Evolutionary conservation across 495 filamentous ascomycete species (phyloP).

Genomic region (Hyaloscypha hepaticicola): DNA sequence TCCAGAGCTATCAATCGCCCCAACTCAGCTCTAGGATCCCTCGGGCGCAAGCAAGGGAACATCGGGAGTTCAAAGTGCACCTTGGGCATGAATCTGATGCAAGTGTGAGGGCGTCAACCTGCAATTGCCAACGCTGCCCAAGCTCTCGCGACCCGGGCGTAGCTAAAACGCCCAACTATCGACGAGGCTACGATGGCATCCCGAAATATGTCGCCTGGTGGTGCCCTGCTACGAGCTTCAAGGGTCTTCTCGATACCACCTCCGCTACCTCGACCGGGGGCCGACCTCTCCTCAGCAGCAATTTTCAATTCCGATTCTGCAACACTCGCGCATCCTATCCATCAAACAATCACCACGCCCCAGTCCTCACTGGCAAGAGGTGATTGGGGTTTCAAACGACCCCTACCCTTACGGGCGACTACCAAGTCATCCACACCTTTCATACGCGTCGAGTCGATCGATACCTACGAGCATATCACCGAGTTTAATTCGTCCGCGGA

Average conservation of each 20-base stretch:
- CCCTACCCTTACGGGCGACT: conserved; percentile 73
- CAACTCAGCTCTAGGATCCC: neutral
- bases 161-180: conserved; percentile 1
- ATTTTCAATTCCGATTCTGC: conserved; percentile 59
- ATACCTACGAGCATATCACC: conserved; percentile 89
- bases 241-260: conserved; percentile 57
- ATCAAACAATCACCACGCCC: conserved; percentile 82
- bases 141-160: neutral
- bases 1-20: conserved; percentile 17
- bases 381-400: conserved; percentile 93
- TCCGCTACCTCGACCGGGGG: conserved; percentile 45
- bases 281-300: conserved; percentile 37
- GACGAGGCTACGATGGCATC: conserved; percentile 25
- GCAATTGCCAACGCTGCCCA: neutral
- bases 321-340: conserved; percentile 75
- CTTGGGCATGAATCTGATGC: conserved; percentile 9
- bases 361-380: conserved; percentile 69
- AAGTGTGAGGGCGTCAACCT: neutral
- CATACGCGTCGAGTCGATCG: conserved; percentile 68
- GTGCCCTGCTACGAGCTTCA: conserved; percentile 57
- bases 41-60: neutral
- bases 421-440: conserved; percentile 67
- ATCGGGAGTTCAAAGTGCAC: neutral
- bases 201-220: conserved; percentile 51
- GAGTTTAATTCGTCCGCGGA: conserved; percentile 84